Evolutionary conservation across 805 yeast species (phyloP).

Genomic region (Metschnikowia baotianmanensis): DNA sequence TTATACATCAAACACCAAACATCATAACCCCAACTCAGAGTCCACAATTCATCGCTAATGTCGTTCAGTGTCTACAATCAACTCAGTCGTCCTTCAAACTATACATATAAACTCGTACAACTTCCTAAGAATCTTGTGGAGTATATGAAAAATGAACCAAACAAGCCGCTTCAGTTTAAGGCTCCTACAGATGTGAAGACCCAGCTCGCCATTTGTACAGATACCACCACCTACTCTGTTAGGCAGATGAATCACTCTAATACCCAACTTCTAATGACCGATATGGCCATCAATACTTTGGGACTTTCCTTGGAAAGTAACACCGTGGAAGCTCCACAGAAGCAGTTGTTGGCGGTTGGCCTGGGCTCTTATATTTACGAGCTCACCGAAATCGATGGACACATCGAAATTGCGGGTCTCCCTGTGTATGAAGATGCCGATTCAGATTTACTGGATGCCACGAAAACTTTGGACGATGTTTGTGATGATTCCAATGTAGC

Average conservation of each 20-base stretch:
- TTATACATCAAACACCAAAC: too few relatives aligned
- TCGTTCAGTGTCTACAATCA: conserved; percentile 16
- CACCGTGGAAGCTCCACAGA: not conserved
- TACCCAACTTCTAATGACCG: conserved; percentile 56
- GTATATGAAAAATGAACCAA: conserved; percentile 7
- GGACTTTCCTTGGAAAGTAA: not conserved
- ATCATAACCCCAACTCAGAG: not conserved
- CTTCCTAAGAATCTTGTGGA: conserved; percentile 16
- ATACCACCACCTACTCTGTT: conserved; percentile 55
- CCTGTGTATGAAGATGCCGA: conserved; percentile 23
- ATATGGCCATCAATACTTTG: conserved; percentile 11
- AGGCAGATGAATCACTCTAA: conserved; percentile 87
- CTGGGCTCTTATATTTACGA: conserved; percentile 36
- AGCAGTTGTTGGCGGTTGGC: conserved; percentile 26
- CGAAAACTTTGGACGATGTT: conserved; percentile 31
- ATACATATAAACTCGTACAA: conserved; percentile 18
- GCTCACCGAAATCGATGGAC: conserved; percentile 24
- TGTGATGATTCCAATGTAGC: conserved; percentile 53
- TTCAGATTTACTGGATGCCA: conserved; percentile 3
- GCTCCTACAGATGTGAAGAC: conserved; percentile 14
- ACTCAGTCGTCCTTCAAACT: conserved; percentile 8
- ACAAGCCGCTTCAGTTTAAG: conserved; percentile 16
- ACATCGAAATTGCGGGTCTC: conserved; percentile 29
- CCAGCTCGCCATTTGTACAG: conserved; percentile 62
- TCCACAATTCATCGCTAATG: conserved; percentile 8